phyloP scores from a whole-genome alignment of 1,139 yeast genomes.

The Spathaspora sp. region DNA sequence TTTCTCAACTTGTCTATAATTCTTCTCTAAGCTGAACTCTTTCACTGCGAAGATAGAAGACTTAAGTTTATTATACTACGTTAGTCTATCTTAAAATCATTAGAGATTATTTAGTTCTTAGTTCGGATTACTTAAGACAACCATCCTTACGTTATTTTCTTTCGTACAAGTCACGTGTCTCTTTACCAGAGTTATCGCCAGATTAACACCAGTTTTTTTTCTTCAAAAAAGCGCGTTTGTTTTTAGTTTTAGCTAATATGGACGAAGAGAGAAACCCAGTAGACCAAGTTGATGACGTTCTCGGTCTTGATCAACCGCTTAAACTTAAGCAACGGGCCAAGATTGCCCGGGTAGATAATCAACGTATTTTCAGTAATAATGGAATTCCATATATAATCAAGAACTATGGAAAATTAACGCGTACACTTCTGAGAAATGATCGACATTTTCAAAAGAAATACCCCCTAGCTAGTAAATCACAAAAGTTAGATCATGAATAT shows the following conservation, averaged over 20 bases:
- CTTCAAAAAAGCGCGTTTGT: not conserved
- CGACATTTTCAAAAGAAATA: slow-evolving; percentile 18
- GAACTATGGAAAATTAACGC: slow-evolving; percentile 35
- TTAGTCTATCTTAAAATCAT: too few species aligned
- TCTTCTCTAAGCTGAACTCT: too few species aligned
- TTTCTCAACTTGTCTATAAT: too few species aligned
- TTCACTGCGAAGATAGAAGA: too few species aligned
- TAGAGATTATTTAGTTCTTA: too few species aligned
- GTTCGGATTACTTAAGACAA: too few species aligned
- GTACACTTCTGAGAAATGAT: slow-evolving; percentile 31
- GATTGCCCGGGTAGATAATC: slow-evolving; percentile 48
- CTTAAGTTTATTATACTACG: too few species aligned
- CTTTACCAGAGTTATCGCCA: too few species aligned
- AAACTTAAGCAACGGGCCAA: slow-evolving; percentile 32
- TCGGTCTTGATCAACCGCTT: slow-evolving; percentile 44
- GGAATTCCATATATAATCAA: slow-evolving; percentile 50
- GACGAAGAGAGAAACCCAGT: not conserved
- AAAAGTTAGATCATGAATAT: slow-evolving; percentile 39
- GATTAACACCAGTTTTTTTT: not conserved
- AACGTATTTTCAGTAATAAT: slow-evolving; percentile 43
- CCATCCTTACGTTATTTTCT: too few species aligned
- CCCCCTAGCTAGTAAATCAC: slow-evolving; percentile 2
- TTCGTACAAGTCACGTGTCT: too few species aligned
- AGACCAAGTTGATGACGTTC: slow-evolving; percentile 23
- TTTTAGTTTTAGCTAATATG: not conserved